phyloP scores from a whole-genome alignment of 148 eudicot species.

The Spergularia bocconei region DNA sequence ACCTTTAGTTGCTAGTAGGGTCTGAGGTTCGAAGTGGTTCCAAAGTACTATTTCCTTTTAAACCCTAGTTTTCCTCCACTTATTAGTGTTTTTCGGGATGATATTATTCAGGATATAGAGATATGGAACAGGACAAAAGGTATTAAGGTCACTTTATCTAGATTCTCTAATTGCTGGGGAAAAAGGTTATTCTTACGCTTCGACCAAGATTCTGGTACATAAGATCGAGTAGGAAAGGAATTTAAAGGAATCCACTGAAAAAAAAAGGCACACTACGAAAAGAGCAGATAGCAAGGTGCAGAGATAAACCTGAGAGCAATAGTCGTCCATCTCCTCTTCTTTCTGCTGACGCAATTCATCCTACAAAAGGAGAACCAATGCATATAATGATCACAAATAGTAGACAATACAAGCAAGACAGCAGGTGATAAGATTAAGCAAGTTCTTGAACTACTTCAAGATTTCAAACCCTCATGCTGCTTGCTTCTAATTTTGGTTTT shows the following conservation, averaged over 20 bases:
- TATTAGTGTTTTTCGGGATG: neutral
- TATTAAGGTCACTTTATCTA: neutral
- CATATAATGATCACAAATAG: neutral
- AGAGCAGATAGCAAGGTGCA: neutral
- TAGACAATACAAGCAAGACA: neutral
- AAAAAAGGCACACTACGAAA: neutral
- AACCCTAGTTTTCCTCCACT: neutral
- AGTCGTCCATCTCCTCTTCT: slow-evolving; percentile 98
- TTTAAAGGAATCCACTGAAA: neutral
- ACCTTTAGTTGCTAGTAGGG: neutral
- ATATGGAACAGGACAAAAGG: slow-evolving; percentile 7
- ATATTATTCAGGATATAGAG: neutral
- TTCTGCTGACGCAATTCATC: slow-evolving; percentile 91
- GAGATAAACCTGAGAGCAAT: slow-evolving; percentile 69
- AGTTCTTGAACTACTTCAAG: neutral
- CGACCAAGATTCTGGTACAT: neutral
- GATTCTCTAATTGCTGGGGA: neutral
- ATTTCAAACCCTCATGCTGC: neutral
- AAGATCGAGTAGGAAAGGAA: neutral
- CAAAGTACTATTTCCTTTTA: neutral
- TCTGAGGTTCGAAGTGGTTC: neutral
- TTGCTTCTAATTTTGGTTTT: neutral
- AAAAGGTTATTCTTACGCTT: neutral
- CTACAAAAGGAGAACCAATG: slow-evolving; percentile 35
- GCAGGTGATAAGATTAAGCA: neutral